Base-by-base conservation (phyloP, 176 grass and related monocot species). In the Eleusine coracana region DNA sequence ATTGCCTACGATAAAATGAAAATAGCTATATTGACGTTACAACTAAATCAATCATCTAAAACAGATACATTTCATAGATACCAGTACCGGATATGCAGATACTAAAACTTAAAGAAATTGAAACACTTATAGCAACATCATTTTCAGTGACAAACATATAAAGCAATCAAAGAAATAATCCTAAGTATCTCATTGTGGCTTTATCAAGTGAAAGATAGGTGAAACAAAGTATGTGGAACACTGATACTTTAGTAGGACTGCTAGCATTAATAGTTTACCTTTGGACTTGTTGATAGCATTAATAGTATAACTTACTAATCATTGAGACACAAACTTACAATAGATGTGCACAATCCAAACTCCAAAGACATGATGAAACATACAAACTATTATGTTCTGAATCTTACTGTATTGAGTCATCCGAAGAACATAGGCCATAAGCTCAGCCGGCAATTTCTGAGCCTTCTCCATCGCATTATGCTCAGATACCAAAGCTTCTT, bases 401-500 rank as follows among this genome's bases (percentile, higher is more conserved):
- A 5, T 59, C 91, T 90, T 97, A 97, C 94, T 90, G 84, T 84
- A 94, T 76, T 97, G 94, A 72, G 83, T 94, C 94, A 97, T 88
- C n/a, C 29, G 88, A 75, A 97, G 87, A 85, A 93, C 45, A 40
- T 74, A 76, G 73, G 66, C 78, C 38, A 90, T 83, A 36, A 97
- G 39, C 82, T 92, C 87, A 61, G 77, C 82, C 36, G 91, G 91
- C 59, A 97, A 79, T 6, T 74, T 85, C 39, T 92, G 82, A 86
- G 90, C 85, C 79, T 97, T 97, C 66, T 91, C 85, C 38, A 58
- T 73, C 1, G 89, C 91, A 75, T 84, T 89, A 63, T 88, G 77
- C 79, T 97, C 91, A 48, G 94, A 91, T 14, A 94, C 87, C 79
- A 97, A 74, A 89, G 94, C 91, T 90, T 97, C 94, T 82, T 97